A percentile compares a stretch with the other conserved stretches of the same genome.
These are phyloP conservation scores for Colletotrichum orbiculare DNA, from an alignment of 2,329 filamentous ascomycete species.

Conservation along the genomic window DNA sequence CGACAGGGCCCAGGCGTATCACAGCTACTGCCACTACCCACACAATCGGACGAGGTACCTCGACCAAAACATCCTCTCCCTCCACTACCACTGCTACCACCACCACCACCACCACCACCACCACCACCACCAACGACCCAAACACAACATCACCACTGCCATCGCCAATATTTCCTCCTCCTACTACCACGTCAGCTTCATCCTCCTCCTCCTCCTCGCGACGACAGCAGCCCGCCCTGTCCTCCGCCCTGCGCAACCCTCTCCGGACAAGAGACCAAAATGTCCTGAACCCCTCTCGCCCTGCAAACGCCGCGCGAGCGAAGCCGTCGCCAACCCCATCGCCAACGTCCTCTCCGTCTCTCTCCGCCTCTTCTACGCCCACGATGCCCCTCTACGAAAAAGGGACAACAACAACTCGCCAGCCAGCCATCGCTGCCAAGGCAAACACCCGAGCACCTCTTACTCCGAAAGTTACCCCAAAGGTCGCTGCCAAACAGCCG, in stretches of 20 bases:
- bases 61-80: conserved; percentile 20
- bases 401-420: conserved; percentile 62
- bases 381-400: conserved; percentile 56
- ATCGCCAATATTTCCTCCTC: not conserved
- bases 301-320: conserved; percentile 31
- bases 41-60: conserved; percentile 6
- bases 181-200: not conserved
- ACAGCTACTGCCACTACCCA: conserved; percentile 22
- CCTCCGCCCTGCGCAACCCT: conserved; percentile 34
- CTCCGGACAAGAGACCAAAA: conserved; percentile 36
- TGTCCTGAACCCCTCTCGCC: conserved; percentile 37
- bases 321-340: conserved; percentile 33
- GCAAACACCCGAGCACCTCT: conserved; percentile 59
- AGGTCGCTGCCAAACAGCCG: conserved; percentile 60
- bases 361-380: conserved; percentile 25
- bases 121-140: conserved; percentile 9
- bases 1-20: conserved; percentile 34
- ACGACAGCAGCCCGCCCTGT: conserved; percentile 33
- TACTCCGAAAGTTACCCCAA: conserved; percentile 69
- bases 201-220: conserved; percentile 21
- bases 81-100: not conserved
- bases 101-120: conserved; percentile 19
- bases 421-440: conserved; percentile 73
- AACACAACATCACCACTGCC: conserved; percentile 25
- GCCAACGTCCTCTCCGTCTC: conserved; percentile 20